Evolutionary conservation across 2,329 filamentous ascomycete species (phyloP).

Genomic region (Orbilia blumenaviensis): DNA sequence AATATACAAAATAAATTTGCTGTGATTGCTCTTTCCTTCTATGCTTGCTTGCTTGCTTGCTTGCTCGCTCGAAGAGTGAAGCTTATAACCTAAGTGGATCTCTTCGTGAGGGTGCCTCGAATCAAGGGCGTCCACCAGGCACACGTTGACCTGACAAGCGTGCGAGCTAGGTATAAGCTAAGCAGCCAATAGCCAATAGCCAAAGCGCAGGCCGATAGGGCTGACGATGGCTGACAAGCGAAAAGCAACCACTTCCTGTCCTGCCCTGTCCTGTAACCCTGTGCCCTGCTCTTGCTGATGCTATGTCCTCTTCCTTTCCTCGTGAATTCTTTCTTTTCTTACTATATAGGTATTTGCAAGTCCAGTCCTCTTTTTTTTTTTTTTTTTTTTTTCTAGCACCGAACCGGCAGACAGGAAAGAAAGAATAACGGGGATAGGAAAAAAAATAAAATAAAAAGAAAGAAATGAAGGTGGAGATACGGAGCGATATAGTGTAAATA

Average conservation of each 20-base stretch:
- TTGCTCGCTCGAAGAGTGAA: too few species aligned
- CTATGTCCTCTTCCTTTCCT: neutral
- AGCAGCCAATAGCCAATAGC: neutral
- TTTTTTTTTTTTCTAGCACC: neutral
- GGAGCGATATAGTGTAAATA: too few species aligned
- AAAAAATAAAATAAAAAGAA: too few species aligned
- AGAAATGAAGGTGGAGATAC: too few species aligned
- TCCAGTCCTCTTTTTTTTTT: neutral
- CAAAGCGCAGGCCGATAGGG: neutral
- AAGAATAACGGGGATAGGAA: neutral
- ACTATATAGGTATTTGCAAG: neutral
- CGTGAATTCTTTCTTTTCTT: neutral
- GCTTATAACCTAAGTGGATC: too few species aligned
- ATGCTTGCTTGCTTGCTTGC: neutral
- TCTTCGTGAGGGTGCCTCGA: too few species aligned
- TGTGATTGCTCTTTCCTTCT: neutral
- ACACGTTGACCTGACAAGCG: constrained; percentile 15
- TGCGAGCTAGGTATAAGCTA: too few species aligned
- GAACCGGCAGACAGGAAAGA: neutral
- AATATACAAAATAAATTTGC: too few species aligned
- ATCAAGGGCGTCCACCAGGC: constrained; percentile 18
- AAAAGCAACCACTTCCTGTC: neutral
- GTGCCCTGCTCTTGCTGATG: neutral
- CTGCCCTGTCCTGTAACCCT: neutral
- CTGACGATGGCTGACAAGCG: constrained; percentile 9